A percentile compares a stretch with the other conserved stretches of the same genome.
Evolutionary conservation across 257 asterid species (phyloP).

Genomic region (Datura wrightii): DNA sequence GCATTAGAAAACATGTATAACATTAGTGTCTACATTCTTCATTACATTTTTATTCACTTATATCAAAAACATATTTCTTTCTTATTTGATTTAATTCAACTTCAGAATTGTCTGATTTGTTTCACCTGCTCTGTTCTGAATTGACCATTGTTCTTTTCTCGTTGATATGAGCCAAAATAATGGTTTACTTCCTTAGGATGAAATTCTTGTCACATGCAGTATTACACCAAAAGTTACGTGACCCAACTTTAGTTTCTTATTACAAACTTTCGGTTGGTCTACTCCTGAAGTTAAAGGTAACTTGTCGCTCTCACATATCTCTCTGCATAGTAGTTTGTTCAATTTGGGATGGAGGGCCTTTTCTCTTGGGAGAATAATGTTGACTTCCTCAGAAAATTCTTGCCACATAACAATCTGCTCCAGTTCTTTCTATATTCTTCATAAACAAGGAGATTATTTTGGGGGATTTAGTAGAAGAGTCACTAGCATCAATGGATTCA

Average conservation of each 20-base stretch:
- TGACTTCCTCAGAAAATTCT: not conserved
- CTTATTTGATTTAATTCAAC: not conserved
- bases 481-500: constrained; percentile 6
- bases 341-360: constrained; percentile 17
- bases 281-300: not conserved
- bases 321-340: not conserved
- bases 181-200: not conserved
- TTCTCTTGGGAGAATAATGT: constrained; percentile 11
- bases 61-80: constrained; percentile 1
- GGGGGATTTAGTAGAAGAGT: not conserved
- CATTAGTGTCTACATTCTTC: constrained; percentile 30
- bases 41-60: not conserved
- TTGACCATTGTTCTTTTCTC: constrained; percentile 23
- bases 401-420: not conserved
- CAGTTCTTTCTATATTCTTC: not conserved
- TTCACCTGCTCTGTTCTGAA: constrained; percentile 27
- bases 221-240: not conserved
- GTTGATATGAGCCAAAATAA: constrained; percentile 8
- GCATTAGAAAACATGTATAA: constrained; percentile 81
- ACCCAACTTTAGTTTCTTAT: not conserved
- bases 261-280: not conserved
- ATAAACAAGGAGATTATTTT: not conserved
- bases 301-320: not conserved
- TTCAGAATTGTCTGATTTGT: constrained; percentile 28
- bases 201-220: not conserved